phyloP scores from a whole-genome alignment of 2,329 filamentous ascomycete species.

The Beauveria bassiana region DNA sequence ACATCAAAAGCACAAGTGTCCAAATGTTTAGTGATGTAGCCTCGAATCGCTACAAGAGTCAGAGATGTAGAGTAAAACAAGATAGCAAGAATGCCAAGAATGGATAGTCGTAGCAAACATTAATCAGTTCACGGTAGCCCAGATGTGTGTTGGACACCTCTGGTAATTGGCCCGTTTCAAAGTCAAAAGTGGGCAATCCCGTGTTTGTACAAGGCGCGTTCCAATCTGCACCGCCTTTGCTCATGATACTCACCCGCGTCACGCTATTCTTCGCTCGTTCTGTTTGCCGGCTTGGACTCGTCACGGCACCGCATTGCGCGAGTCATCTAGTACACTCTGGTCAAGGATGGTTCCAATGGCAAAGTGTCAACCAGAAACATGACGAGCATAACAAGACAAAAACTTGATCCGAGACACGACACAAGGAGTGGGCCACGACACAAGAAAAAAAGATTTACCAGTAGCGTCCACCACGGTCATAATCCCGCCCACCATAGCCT shows the following conservation, averaged over 20 bases:
- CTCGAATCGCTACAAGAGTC: neutral
- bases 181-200: neutral
- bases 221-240: neutral
- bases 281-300: neutral
- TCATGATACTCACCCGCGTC: slow-evolving; percentile 4
- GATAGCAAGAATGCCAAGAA: neutral
- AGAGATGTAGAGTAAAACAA: neutral
- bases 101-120: slow-evolving; percentile 5
- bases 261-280: slow-evolving; percentile 2
- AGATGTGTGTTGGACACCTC: neutral
- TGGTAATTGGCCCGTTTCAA: neutral
- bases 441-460: slow-evolving; percentile 32
- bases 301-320: neutral
- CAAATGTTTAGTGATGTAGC: slow-evolving; percentile 15
- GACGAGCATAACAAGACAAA: neutral
- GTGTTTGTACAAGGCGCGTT: neutral
- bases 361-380: slow-evolving; percentile 12
- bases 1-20: slow-evolving; percentile 19
- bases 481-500: slow-evolving; percentile 38
- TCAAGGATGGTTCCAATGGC: slow-evolving; percentile 28
- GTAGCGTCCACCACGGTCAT: slow-evolving; percentile 43
- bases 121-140: neutral
- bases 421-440: slow-evolving; percentile 1
- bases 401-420: slow-evolving; percentile 3
- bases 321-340: slow-evolving; percentile 27